These are phyloP conservation scores for Mercurialis annua DNA, from an alignment of 345 rosid genomes.

Conservation along the genomic window DNA sequence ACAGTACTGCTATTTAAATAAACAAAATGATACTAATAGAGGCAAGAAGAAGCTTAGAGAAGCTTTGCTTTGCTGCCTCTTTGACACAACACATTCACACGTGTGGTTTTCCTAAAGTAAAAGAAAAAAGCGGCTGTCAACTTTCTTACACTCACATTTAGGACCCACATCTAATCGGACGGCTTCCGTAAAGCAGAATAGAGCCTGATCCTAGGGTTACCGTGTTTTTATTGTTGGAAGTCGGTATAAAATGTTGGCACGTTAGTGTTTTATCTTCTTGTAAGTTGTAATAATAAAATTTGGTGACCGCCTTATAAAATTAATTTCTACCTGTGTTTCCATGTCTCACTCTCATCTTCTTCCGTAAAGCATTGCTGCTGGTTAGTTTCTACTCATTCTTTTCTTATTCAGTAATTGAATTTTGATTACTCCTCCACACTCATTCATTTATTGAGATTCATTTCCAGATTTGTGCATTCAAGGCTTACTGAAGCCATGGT, in stretches of 20 bases:
- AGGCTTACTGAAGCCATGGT: constrained; percentile 43
- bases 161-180: constrained; percentile 13
- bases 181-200: neutral
- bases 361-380: neutral
- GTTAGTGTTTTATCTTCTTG: constrained; percentile 9
- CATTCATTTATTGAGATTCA: no score
- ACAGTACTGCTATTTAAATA: no score
- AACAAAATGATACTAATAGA: no score
- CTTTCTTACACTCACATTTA: neutral
- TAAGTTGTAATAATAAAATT: neutral
- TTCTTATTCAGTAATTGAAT: neutral
- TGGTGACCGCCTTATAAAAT: constrained; percentile 33
- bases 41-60: no score
- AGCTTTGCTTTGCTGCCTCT: no score
- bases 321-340: constrained; percentile 12
- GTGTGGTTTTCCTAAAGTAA: neutral
- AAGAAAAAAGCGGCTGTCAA: constrained; percentile 5
- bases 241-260: constrained; percentile 22
- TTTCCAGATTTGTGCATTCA: neutral
- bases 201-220: constrained; percentile 2
- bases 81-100: constrained; percentile 8
- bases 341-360: neutral
- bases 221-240: constrained; percentile 31
- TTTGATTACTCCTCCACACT: neutral
- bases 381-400: neutral